phyloP scores from a whole-genome alignment of 371 early-diverging fungal genomes.

The Actinomortierella ambigua region DNA sequence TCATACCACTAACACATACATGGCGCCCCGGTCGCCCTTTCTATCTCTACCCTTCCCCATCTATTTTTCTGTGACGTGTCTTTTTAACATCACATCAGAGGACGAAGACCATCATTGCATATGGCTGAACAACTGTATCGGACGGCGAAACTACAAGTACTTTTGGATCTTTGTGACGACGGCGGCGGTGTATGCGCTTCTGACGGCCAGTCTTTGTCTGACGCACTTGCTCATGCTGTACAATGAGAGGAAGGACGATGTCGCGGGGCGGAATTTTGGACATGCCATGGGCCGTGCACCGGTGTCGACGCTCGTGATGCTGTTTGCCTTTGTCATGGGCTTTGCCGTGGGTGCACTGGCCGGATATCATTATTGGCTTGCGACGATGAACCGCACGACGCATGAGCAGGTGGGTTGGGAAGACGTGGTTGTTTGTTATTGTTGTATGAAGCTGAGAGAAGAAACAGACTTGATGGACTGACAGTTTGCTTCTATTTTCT shows the following conservation, averaged over 20 bases:
- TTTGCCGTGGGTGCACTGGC: slow-evolving; percentile 74
- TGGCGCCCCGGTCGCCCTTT: no score
- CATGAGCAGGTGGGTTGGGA: slow-evolving; percentile 76
- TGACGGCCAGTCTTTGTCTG: slow-evolving; percentile 57
- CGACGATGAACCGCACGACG: slow-evolving; percentile 78
- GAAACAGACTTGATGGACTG: not conserved
- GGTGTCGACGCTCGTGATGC: slow-evolving; percentile 62
- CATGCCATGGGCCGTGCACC: slow-evolving; percentile 44
- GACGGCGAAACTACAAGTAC: slow-evolving; percentile 86
- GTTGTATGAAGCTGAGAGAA: not conserved
- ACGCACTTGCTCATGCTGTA: slow-evolving; percentile 62
- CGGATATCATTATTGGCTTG: slow-evolving; percentile 76
- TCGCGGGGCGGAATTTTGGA: slow-evolving; percentile 24
- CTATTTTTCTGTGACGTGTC: no score
- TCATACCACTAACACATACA: no score
- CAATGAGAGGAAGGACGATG: slow-evolving; percentile 27
- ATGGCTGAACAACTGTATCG: slow-evolving; percentile 94
- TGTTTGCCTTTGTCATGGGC: slow-evolving; percentile 66
- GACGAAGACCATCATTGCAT: slow-evolving; percentile 92
- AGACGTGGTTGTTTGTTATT: not conserved
- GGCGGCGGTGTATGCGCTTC: slow-evolving; percentile 60
- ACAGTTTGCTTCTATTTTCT: not conserved
- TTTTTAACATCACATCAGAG: slow-evolving; percentile 45
- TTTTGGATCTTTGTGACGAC: slow-evolving; percentile 79
- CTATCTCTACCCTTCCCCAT: no score